Base-by-base conservation (phyloP, 768 basidiomycete species). In the Tremella yokohamensis region DNA sequence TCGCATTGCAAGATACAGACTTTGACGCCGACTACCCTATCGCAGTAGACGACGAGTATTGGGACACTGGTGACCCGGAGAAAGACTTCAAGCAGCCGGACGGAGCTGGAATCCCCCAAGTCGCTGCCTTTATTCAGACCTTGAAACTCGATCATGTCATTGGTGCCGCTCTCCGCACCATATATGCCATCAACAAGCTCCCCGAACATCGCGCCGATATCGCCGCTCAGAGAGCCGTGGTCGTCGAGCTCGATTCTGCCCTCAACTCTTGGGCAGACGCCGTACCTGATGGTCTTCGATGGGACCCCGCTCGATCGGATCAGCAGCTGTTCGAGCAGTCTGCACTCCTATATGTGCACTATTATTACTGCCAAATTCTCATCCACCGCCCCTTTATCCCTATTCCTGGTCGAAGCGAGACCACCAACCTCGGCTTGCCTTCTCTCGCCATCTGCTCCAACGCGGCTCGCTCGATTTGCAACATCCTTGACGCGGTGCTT, bases 21-120 rank as follows among this genome's bases (percentile, higher is more conserved):
- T 85, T 87, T 65, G 88, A 90, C 63, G 78, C 86, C 6, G 87
- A 88, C 52, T 78, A 81, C 12, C 85, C 85, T 0, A 76, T 84
- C 6, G 88, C 90, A 73, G 85, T 90, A 13, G 88, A 93, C 63
- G 86, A 88, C 62, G 85, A 86, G 69, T 89, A 84, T 69, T 92
- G 88, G 89, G 81, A 84, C 16, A 77, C 76, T 78, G 25, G 84
- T 60, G 69, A 79, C 62, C 83, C 83, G 0, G 77, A 80, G 1
- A 78, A 81, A 40, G 81, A 80, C 16, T 88, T 87, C 74, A 78
- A 82, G 53, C 88, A 89, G 69, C 88, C 88, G 1, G 65, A 77
- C 7, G 80, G 78, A 8, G 65, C 61, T 20, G 65, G 67, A 18
- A 39, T 67, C 16, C 66, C 71, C 7, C 72, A 70, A 1, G 77